These are phyloP conservation scores for Cladosporium phlei DNA, from an alignment of 2,329 filamentous ascomycete species.

Conservation along the genomic window DNA sequence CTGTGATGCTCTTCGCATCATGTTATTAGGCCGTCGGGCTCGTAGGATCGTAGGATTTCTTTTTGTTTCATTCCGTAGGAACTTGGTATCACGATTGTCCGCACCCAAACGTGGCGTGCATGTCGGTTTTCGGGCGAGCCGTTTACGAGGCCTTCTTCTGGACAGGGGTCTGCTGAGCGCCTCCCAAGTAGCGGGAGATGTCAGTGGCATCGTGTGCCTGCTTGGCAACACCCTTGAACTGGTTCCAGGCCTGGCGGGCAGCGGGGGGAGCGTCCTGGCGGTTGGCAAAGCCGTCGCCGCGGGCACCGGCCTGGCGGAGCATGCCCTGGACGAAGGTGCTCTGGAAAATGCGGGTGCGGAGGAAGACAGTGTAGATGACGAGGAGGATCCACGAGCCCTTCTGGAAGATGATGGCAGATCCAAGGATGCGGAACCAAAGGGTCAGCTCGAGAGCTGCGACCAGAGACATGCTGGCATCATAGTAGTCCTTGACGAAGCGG, in stretches of 20 bases:
- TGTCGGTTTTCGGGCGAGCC: slow-evolving; percentile 6
- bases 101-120: background rate
- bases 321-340: slow-evolving; percentile 88
- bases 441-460: slow-evolving; percentile 84
- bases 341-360: slow-evolving; percentile 84
- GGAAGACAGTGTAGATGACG: slow-evolving; percentile 80
- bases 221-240: slow-evolving; percentile 65
- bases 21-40: slow-evolving; percentile 12
- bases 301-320: slow-evolving; percentile 65
- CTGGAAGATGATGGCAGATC: slow-evolving; percentile 80
- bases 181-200: slow-evolving; percentile 64
- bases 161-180: slow-evolving; percentile 41
- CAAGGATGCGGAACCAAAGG: slow-evolving; percentile 76
- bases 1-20: slow-evolving; percentile 4
- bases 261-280: slow-evolving; percentile 81
- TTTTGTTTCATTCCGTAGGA: slow-evolving; percentile 3
- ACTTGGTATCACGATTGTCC: slow-evolving; percentile 1
- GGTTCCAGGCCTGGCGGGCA: slow-evolving; percentile 74
- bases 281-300: slow-evolving; percentile 75
- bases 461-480: slow-evolving; percentile 90
- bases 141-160: slow-evolving; percentile 62
- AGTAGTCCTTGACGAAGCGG: slow-evolving; percentile 95
- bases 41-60: slow-evolving; percentile 13
- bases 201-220: slow-evolving; percentile 79
- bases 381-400: slow-evolving; percentile 88